These are phyloP conservation scores for Podaxis mareebaensis DNA, from an alignment of 768 basidiomycete genomes.

Conservation along the genomic window DNA sequence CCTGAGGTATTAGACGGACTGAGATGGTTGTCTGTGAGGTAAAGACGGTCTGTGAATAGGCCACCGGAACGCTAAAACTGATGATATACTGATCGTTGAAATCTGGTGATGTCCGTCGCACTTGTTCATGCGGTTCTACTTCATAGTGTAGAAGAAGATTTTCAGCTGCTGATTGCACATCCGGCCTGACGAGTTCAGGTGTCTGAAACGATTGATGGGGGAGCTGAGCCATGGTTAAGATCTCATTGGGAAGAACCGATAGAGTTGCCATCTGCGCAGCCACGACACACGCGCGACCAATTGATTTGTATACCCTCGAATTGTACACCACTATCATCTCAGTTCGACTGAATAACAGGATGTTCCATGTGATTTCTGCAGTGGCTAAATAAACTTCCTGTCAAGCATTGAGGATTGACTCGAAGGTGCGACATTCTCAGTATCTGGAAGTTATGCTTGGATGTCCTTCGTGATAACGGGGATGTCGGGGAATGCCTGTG, in stretches of 20 bases:
- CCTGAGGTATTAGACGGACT: not conserved
- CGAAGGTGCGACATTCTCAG: not conserved
- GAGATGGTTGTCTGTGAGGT: not conserved
- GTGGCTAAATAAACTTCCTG: not conserved
- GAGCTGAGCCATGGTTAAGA: not conserved
- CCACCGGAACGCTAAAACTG: not conserved
- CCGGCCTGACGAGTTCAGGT: not conserved
- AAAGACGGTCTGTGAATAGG: no score
- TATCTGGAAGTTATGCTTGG: not conserved
- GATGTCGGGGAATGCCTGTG: not conserved
- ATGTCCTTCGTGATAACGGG: not conserved
- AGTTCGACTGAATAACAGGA: not conserved
- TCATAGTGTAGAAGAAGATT: not conserved
- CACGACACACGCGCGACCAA: not conserved
- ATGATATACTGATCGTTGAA: not conserved
- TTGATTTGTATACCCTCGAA: not conserved
- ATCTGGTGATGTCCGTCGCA: not conserved
- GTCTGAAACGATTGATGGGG: not conserved
- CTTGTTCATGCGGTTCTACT: not conserved
- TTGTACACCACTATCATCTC: not conserved
- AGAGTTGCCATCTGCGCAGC: not conserved
- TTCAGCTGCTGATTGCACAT: not conserved
- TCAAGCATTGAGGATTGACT: not conserved
- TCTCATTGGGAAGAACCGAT: not conserved
- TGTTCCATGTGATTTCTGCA: not conserved